These are phyloP conservation scores for Crepidotus variabilis DNA, from an alignment of 768 basidiomycete genomes.

Conservation along the genomic window DNA sequence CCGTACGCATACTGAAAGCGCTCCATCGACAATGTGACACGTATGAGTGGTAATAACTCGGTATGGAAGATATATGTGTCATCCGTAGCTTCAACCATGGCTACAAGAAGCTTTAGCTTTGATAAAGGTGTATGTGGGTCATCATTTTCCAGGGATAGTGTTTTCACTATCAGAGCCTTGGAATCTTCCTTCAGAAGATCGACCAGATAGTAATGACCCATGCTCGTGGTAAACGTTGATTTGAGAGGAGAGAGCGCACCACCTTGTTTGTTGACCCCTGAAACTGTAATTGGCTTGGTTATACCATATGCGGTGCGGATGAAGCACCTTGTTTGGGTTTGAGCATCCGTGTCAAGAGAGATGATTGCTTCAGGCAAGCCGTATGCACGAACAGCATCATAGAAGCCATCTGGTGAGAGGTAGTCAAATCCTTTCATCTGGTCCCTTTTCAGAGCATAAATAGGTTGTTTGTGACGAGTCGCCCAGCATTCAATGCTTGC, in stretches of 20 bases:
- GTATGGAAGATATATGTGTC: slow-evolving; percentile 16
- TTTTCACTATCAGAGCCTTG: neutral
- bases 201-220: slow-evolving; percentile 15
- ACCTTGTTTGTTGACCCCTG: slow-evolving; percentile 21
- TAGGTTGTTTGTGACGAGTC: slow-evolving; percentile 10
- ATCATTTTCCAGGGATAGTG: neutral
- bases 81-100: slow-evolving; percentile 24
- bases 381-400: slow-evolving; percentile 23
- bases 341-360: slow-evolving; percentile 20
- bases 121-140: slow-evolving; percentile 14
- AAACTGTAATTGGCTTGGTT: slow-evolving; percentile 15
- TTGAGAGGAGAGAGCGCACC: slow-evolving; percentile 23
- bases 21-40: slow-evolving; percentile 12
- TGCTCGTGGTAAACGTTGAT: slow-evolving; percentile 22
- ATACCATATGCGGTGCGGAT: slow-evolving; percentile 22
- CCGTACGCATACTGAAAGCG: slow-evolving; percentile 13
- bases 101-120: slow-evolving; percentile 1
- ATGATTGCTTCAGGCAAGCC: slow-evolving; percentile 18
- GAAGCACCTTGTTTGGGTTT: slow-evolving; percentile 10
- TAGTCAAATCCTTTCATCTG: slow-evolving; percentile 30
- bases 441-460: slow-evolving; percentile 22
- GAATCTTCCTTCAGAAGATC: slow-evolving; percentile 10
- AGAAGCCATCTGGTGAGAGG: slow-evolving; percentile 22
- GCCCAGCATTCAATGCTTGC: slow-evolving; percentile 18
- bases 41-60: neutral